These are phyloP conservation scores for Hyphodiscus hymeniophilus DNA, from an alignment of 495 filamentous ascomycete genomes.

Conservation along the genomic window DNA sequence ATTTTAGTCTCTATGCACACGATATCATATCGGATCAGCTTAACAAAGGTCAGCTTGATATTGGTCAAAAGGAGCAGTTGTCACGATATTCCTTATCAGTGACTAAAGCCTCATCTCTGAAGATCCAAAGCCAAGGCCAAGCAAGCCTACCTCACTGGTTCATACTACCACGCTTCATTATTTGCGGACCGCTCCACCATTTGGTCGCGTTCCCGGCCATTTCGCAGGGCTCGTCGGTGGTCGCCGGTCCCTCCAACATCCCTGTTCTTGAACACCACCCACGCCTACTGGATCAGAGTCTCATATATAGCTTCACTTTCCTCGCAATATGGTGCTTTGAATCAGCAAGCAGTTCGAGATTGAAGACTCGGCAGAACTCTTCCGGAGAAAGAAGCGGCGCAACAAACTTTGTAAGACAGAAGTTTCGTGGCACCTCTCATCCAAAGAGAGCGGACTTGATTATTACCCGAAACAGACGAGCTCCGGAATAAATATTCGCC, in stretches of 20 bases:
- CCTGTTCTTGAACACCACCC: slow-evolving; percentile 5
- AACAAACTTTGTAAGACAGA: neutral
- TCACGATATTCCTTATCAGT: slow-evolving; percentile 14
- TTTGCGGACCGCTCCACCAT: slow-evolving; percentile 13
- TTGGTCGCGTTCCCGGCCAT: neutral
- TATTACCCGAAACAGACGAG: neutral
- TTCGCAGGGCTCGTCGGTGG: slow-evolving; percentile 6
- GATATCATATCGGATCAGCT: no score
- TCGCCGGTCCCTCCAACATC: slow-evolving; percentile 12
- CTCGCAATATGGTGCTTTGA: neutral
- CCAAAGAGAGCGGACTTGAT: neutral
- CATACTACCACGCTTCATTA: neutral
- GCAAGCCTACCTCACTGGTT: slow-evolving; percentile 1
- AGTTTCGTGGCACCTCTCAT: neutral
- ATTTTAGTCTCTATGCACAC: no score
- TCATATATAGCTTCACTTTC: slow-evolving; percentile 4
- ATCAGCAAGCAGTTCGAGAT: neutral
- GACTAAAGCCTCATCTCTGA: slow-evolving; percentile 13
- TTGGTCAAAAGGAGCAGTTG: neutral
- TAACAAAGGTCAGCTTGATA: neutral
- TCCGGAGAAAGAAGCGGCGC: neutral
- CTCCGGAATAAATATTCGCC: neutral
- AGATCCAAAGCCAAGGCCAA: neutral
- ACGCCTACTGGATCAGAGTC: neutral
- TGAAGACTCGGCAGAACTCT: neutral